These are phyloP conservation scores for Acidomyces sp. DNA, from an alignment of 495 filamentous ascomycete genomes.

Conservation along the genomic window DNA sequence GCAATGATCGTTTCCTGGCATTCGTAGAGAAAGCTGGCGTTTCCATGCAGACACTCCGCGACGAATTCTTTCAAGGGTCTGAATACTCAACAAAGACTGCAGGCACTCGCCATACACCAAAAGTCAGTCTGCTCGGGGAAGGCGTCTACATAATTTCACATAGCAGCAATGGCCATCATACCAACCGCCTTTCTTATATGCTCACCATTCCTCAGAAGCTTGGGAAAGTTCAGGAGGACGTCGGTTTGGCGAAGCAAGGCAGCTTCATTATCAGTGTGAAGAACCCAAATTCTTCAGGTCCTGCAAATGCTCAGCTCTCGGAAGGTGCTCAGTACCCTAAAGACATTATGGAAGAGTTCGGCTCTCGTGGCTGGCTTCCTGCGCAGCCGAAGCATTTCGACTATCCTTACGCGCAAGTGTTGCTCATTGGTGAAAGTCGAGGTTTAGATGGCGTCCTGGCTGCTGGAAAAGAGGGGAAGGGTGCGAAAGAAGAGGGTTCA, in stretches of 20 bases:
- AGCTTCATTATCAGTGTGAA: constrained; percentile 69
- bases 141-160: constrained; percentile 76
- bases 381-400: constrained; percentile 64
- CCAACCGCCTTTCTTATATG: constrained; percentile 70
- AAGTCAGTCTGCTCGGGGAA: constrained; percentile 64
- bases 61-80: constrained; percentile 50
- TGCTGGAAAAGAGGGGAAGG: constrained; percentile 43
- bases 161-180: constrained; percentile 38
- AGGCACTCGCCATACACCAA: constrained; percentile 55
- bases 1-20: constrained; percentile 60
- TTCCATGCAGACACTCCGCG: constrained; percentile 57
- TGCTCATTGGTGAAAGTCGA: constrained; percentile 63
- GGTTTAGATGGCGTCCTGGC: constrained; percentile 35
- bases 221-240: constrained; percentile 60
- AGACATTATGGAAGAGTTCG: constrained; percentile 64
- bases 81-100: constrained; percentile 68
- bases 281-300: constrained; percentile 60
- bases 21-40: constrained; percentile 70
- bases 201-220: constrained; percentile 62
- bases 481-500: constrained; percentile 44
- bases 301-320: constrained; percentile 48
- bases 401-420: constrained; percentile 64
- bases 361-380: constrained; percentile 58
- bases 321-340: constrained; percentile 59
- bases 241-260: constrained; percentile 59